A percentile compares a stretch with the other conserved stretches of the same genome.
phyloP scores from a whole-genome alignment of 2,329 filamentous ascomycete species.

The Lomentospora prolificans region DNA sequence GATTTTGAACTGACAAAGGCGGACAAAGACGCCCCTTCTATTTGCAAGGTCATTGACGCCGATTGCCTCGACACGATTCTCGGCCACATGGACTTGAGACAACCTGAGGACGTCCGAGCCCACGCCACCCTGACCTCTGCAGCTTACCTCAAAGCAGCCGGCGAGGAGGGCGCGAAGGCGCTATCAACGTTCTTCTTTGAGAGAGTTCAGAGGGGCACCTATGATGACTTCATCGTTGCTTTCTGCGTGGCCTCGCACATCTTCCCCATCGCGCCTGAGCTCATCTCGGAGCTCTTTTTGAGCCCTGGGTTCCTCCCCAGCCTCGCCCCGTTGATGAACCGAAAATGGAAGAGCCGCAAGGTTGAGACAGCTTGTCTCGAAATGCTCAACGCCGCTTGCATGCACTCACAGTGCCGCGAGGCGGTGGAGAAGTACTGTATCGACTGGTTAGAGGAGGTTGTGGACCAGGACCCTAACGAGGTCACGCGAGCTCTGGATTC shows the following conservation, averaged over 20 bases:
- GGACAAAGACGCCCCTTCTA: slow-evolving; percentile 32
- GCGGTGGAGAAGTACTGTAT: slow-evolving; percentile 76
- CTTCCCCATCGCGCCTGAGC: slow-evolving; percentile 74
- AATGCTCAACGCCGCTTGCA: slow-evolving; percentile 84
- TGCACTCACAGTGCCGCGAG: slow-evolving; percentile 72
- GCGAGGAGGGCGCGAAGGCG: slow-evolving; percentile 58
- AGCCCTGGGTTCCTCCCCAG: slow-evolving; percentile 77
- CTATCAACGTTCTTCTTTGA: slow-evolving; percentile 67
- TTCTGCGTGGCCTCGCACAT: slow-evolving; percentile 86
- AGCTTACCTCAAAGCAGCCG: slow-evolving; percentile 71
- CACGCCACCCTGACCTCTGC: slow-evolving; percentile 76
- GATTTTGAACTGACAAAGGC: slow-evolving; percentile 37
- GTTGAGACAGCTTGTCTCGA: slow-evolving; percentile 82
- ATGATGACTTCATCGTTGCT: slow-evolving; percentile 81
- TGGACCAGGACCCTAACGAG: slow-evolving; percentile 59
- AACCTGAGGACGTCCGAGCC: slow-evolving; percentile 61
- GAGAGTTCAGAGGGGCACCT: slow-evolving; percentile 62
- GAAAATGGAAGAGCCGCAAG: slow-evolving; percentile 73
- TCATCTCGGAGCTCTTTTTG: slow-evolving; percentile 71
- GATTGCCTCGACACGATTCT: slow-evolving; percentile 78
- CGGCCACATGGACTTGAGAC: slow-evolving; percentile 76
- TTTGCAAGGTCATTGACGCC: slow-evolving; percentile 55
- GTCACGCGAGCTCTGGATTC: slow-evolving; percentile 24
- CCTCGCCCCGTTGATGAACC: slow-evolving; percentile 65
- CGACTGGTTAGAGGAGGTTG: slow-evolving; percentile 78